These are phyloP conservation scores for Alternaria conjuncta DNA, from an alignment of 2,329 filamentous ascomycete species.

Conservation along the genomic window DNA sequence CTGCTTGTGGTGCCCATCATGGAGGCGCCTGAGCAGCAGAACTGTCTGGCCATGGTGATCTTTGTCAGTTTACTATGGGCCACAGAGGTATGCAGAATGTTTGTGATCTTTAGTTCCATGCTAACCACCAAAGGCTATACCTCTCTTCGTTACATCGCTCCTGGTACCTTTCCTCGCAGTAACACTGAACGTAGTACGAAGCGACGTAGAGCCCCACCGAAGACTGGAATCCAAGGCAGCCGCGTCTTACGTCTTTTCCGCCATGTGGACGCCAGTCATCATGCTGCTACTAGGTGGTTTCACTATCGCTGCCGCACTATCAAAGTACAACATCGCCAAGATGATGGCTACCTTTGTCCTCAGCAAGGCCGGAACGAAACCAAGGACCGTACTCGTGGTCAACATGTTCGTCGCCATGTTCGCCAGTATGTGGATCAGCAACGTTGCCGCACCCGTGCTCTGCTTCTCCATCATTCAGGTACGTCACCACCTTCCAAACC, in stretches of 20 bases:
- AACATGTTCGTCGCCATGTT: conserved; percentile 99
- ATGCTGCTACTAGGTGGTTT: conserved; percentile 97
- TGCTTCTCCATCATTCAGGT: conserved; percentile 98
- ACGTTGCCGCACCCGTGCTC: conserved; percentile 93
- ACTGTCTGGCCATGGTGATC: conserved; percentile 90
- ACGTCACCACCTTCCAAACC: conserved; percentile 24
- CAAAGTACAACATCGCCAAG: conserved; percentile 97
- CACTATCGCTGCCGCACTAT: conserved; percentile 90
- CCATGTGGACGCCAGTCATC: conserved; percentile 99
- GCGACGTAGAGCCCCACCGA: conserved; percentile 71
- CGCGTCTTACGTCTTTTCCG: conserved; percentile 82
- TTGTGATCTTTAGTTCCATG: not conserved
- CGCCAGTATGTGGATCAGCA: conserved; percentile 98
- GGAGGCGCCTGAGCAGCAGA: conserved; percentile 88
- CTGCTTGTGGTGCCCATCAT: conserved; percentile 82
- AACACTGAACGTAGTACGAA: conserved; percentile 80
- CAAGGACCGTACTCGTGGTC: conserved; percentile 86
- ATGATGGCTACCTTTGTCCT: conserved; percentile 95
- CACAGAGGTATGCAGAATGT: conserved; percentile 71
- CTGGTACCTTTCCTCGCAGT: conserved; percentile 94
- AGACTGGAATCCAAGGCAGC: conserved; percentile 82
- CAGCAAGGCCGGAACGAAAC: conserved; percentile 92
- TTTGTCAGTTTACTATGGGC: conserved; percentile 96
- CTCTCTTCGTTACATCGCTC: conserved; percentile 93
- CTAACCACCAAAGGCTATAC: conserved; percentile 73